phyloP scores from a whole-genome alignment of 2,329 filamentous ascomycete species.

The Alternaria conjuncta region DNA sequence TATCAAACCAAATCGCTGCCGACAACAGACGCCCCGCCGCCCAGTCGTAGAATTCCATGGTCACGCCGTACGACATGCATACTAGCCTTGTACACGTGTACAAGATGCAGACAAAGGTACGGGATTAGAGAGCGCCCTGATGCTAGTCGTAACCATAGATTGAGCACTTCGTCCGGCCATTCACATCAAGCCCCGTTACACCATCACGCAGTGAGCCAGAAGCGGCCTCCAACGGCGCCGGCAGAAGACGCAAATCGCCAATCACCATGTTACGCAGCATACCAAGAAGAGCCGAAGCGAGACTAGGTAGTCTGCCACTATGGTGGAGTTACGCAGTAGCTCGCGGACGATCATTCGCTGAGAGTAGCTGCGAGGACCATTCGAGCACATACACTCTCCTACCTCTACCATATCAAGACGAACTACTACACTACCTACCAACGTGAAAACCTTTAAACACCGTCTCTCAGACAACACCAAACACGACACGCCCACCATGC shows the following conservation, averaged over 20 bases:
- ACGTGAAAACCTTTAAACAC: background rate
- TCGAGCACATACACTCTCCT: background rate
- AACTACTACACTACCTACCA: background rate
- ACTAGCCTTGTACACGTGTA: conserved; percentile 11
- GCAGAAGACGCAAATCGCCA: conserved; percentile 8
- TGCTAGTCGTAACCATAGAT: background rate
- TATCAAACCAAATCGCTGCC: background rate
- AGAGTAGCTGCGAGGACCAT: conserved; percentile 13
- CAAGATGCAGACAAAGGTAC: background rate
- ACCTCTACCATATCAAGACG: background rate
- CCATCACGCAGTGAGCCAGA: conserved; percentile 23
- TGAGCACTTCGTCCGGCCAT: conserved; percentile 16
- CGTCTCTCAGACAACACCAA: background rate
- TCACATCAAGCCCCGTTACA: conserved; percentile 32
- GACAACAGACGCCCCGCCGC: background rate
- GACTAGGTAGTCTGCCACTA: background rate
- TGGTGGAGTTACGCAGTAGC: background rate
- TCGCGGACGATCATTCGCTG: background rate
- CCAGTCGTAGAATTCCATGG: background rate
- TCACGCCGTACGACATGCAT: conserved; percentile 1
- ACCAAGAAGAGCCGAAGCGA: background rate
- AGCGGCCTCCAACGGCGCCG: conserved; percentile 10
- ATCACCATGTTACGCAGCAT: conserved; percentile 2
- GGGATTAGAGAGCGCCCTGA: background rate
- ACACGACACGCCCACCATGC: conserved; percentile 25